A percentile compares a stretch with the other conserved stretches of the same genome.
phyloP scores from a whole-genome alignment of 2,329 filamentous ascomycete genomes.

The Elsinoe ampelina region DNA sequence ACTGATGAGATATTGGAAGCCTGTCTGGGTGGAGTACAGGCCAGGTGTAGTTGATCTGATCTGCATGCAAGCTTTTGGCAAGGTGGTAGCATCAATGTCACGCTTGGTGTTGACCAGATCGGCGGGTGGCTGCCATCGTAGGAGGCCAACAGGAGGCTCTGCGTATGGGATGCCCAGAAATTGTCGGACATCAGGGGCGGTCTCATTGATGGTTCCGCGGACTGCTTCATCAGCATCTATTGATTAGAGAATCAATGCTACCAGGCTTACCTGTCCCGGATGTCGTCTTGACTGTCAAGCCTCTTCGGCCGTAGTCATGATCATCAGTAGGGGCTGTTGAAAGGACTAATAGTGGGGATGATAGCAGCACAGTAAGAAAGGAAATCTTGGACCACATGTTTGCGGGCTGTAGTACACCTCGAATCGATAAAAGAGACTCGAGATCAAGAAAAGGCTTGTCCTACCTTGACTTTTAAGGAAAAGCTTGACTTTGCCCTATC shows the following conservation, averaged over 20 bases:
- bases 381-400: not conserved
- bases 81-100: not conserved
- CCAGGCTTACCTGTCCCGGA: not conserved
- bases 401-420: not conserved
- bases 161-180: conserved; percentile 23
- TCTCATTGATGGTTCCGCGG: conserved; percentile 15
- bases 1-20: not conserved
- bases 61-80: not conserved
- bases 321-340: not conserved
- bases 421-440: not conserved
- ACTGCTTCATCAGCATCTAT: not conserved
- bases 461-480: not conserved
- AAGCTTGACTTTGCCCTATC: not conserved
- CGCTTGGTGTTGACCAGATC: not conserved
- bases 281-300: not conserved
- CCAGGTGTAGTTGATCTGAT: not conserved
- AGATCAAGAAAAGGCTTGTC: not conserved
- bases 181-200: conserved; percentile 16
- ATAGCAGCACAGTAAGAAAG: not conserved
- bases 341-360: not conserved
- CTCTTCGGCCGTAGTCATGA: not conserved
- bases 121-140: conserved; percentile 20
- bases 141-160: conserved; percentile 19
- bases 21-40: not conserved
- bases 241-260: too few relatives aligned